Conservation (phyloP, 768 basidiomycete genomes). For the Collybia sordida region DNA sequence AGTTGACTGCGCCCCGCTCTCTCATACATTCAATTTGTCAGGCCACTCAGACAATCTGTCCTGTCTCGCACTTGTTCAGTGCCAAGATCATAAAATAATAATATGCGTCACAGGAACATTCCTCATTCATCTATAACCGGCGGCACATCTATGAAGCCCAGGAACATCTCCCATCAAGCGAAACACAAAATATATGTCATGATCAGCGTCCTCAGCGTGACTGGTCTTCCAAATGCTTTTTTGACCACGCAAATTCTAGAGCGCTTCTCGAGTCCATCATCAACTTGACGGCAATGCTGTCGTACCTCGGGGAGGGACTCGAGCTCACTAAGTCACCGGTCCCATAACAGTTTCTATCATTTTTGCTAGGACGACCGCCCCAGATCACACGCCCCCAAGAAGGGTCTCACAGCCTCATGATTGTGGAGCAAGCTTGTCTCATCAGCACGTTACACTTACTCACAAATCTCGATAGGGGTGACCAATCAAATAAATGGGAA, state of each 20-base stretch:
- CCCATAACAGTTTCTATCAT: too few relatives aligned
- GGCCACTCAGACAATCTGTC: too few relatives aligned
- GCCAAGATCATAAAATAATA: neutral
- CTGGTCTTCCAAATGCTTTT: neutral
- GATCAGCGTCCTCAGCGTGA: too few relatives aligned
- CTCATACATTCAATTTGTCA: too few relatives aligned
- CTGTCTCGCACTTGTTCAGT: too few relatives aligned
- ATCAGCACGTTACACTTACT: slow-evolving; percentile 1
- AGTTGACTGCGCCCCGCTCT: too few relatives aligned
- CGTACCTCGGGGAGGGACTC: too few relatives aligned
- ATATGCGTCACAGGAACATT: slow-evolving; percentile 39
- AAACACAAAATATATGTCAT: neutral
- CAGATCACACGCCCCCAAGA: slow-evolving; percentile 5
- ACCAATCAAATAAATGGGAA: too few relatives aligned
- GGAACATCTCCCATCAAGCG: slow-evolving; percentile 4
- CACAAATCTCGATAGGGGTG: too few relatives aligned
- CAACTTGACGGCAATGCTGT: too few relatives aligned
- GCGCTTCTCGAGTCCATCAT: too few relatives aligned
- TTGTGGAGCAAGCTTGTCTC: slow-evolving; percentile 29
- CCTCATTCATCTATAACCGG: slow-evolving; percentile 19
- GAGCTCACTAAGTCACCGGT: too few relatives aligned
- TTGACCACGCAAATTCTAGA: neutral
- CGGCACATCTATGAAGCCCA: slow-evolving; percentile 30
- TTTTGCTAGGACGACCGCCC: neutral
- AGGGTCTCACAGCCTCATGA: slow-evolving; percentile 31